Conservation (phyloP, 2,329 filamentous ascomycete genomes). For the Hypomyces perniciosus region DNA sequence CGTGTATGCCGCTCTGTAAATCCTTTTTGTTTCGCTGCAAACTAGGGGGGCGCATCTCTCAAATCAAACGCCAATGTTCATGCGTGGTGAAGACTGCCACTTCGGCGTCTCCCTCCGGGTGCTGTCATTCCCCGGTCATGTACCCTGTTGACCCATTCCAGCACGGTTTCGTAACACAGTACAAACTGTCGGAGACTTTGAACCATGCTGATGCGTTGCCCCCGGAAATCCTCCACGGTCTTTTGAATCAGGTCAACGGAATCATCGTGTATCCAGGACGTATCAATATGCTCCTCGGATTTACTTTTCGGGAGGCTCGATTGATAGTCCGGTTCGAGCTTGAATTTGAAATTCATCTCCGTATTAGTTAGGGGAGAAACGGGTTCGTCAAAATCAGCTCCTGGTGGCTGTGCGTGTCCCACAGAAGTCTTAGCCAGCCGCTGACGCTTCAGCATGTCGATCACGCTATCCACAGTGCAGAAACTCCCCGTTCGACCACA, state of each 20-base stretch:
- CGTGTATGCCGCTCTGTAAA: too few relatives aligned
- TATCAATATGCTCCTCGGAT: constrained; percentile 32
- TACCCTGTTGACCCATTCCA: constrained; percentile 70
- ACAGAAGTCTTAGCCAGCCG: constrained; percentile 33
- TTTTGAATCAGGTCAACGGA: constrained; percentile 73
- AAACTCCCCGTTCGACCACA: constrained; percentile 95
- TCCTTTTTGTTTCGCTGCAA: too few relatives aligned
- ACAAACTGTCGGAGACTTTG: constrained; percentile 91
- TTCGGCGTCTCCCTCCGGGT: constrained; percentile 21
- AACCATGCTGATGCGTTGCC: constrained; percentile 91
- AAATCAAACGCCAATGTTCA: constrained; percentile 3
- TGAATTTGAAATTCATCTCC: constrained; percentile 22
- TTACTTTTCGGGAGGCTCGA: constrained; percentile 15
- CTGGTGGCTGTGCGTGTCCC: constrained; percentile 24
- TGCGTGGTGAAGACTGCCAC: constrained; percentile 27
- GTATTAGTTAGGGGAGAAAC: constrained; percentile 24
- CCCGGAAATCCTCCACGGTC: constrained; percentile 85
- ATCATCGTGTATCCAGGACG: constrained; percentile 63
- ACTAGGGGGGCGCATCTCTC: too few relatives aligned
- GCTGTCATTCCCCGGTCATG: constrained; percentile 29
- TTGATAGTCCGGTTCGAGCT: constrained; percentile 13
- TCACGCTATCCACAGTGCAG: constrained; percentile 90
- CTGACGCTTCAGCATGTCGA: constrained; percentile 95
- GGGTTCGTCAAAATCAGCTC: constrained; percentile 30
- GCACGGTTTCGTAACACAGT: constrained; percentile 89